Evolutionary conservation across 345 rosid genomes (phyloP).

Genomic region (Pistacia atlantica): DNA sequence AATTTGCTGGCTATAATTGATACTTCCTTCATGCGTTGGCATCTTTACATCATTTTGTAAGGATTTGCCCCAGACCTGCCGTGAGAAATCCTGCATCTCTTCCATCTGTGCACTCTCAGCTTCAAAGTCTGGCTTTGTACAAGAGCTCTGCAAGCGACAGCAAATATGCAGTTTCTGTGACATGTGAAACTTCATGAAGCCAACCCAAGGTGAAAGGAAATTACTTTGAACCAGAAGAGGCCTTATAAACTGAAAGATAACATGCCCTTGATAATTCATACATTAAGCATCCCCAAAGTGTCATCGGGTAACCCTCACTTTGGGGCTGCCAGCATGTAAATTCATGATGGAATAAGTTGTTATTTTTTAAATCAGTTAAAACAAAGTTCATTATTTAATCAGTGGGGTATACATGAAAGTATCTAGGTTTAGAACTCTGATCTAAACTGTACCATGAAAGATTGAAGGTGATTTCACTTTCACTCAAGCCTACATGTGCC

Average conservation of each 20-base stretch:
- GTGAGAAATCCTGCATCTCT: slow-evolving; percentile 31
- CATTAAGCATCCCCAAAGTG: slow-evolving; percentile 12
- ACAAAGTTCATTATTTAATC: not conserved
- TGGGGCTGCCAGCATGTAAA: not conserved
- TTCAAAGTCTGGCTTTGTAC: slow-evolving; percentile 72
- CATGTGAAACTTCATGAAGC: slow-evolving; percentile 27
- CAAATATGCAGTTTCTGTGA: slow-evolving; percentile 29
- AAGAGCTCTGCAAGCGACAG: slow-evolving; percentile 75
- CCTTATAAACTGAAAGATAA: slow-evolving; percentile 7
- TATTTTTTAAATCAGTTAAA: not conserved
- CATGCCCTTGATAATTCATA: slow-evolving; percentile 10
- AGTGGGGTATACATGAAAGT: not conserved
- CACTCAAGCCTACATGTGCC: not conserved
- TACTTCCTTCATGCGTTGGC: slow-evolving; percentile 26
- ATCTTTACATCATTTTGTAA: slow-evolving; percentile 20
- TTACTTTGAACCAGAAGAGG: slow-evolving; percentile 21
- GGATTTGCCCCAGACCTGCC: slow-evolving; percentile 27
- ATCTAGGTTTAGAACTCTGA: not conserved
- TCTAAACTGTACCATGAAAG: not conserved
- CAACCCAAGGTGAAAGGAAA: slow-evolving; percentile 28
- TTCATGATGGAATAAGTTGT: not conserved
- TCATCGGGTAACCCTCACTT: slow-evolving; percentile 5
- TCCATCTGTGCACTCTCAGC: slow-evolving; percentile 52
- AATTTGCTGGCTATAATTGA: slow-evolving; percentile 28
- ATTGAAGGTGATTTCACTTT: not conserved